Percentiles rank a stretch among this genome's conserved stretches.
Evolutionary conservation across 2,329 filamentous ascomycete species (phyloP).

Genomic region (Penicillium sp.): DNA sequence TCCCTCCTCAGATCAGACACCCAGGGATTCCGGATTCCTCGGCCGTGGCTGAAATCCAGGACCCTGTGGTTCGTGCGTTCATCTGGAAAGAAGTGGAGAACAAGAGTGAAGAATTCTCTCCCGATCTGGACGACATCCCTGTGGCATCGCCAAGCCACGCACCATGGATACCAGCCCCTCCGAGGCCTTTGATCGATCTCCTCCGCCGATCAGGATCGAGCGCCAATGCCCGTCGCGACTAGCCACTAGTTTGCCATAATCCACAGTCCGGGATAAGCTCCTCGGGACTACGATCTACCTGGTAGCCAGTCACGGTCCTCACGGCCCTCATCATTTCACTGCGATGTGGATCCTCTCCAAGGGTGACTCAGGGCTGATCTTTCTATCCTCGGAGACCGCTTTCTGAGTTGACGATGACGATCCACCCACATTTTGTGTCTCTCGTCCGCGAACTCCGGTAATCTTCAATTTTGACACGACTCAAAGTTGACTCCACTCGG

Average conservation of each 20-base stretch:
- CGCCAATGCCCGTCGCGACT: slow-evolving; percentile 4
- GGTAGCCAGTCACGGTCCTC: slow-evolving; percentile 17
- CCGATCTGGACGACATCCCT: slow-evolving; percentile 19
- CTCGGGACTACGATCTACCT: slow-evolving; percentile 15
- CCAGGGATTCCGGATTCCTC: neutral
- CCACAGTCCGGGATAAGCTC: slow-evolving; percentile 21
- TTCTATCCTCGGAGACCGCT: slow-evolving; percentile 6
- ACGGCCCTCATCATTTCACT: slow-evolving; percentile 16
- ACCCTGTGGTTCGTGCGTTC: neutral
- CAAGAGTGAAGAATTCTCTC: slow-evolving; percentile 16
- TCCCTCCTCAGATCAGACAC: neutral
- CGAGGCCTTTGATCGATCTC: slow-evolving; percentile 18
- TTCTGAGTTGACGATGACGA: slow-evolving; percentile 3
- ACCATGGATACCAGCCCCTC: slow-evolving; percentile 17
- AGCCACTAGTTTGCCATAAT: neutral
- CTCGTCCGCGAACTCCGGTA: neutral
- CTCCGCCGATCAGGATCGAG: slow-evolving; percentile 23
- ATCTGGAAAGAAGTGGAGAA: slow-evolving; percentile 25
- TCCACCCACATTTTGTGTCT: slow-evolving; percentile 1
- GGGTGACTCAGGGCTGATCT: slow-evolving; percentile 16
- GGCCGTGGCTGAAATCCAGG: too few relatives aligned
- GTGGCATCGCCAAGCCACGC: slow-evolving; percentile 7
- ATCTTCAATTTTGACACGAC: neutral
- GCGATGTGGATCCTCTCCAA: slow-evolving; percentile 18
- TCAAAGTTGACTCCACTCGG: neutral